Evolutionary conservation across 2,329 filamentous ascomycete species (phyloP).

Genomic region (Alternaria panax): DNA sequence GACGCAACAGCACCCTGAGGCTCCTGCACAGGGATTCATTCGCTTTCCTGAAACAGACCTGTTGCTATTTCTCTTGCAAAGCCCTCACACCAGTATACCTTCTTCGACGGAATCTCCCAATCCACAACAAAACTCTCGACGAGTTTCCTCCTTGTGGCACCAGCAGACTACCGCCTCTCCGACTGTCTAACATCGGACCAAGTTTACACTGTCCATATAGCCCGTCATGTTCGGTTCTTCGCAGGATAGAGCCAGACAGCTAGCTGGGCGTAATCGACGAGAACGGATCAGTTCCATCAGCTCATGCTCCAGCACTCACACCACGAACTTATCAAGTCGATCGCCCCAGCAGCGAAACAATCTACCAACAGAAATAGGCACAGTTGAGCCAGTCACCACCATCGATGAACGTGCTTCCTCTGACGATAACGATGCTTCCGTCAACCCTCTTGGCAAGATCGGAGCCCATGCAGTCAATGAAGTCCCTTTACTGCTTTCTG

Average conservation of each 20-base stretch:
- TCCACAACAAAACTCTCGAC: conserved; percentile 14
- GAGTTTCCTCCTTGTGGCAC: background rate
- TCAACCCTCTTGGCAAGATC: too few species aligned
- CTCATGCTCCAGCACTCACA: conserved; percentile 27
- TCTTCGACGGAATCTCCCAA: background rate
- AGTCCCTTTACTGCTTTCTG: background rate
- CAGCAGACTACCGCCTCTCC: conserved; percentile 2
- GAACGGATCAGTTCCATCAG: conserved; percentile 32
- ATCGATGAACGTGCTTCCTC: background rate
- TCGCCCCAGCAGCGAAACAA: conserved; percentile 9
- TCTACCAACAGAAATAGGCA: background rate
- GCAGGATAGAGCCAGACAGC: conserved; percentile 46
- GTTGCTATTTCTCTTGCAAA: background rate
- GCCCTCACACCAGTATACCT: background rate
- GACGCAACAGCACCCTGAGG: background rate
- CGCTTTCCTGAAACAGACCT: background rate
- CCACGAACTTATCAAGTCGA: conserved; percentile 23
- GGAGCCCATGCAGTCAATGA: background rate
- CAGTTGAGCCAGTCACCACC: background rate
- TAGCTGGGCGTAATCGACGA: conserved; percentile 42
- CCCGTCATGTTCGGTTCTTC: conserved; percentile 43
- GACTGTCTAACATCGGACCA: conserved; percentile 10
- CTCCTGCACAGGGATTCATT: background rate
- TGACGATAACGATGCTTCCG: background rate
- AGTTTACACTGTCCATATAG: conserved; percentile 6